A percentile compares a stretch with the other conserved stretches of the same genome.
These are phyloP conservation scores for Didymella sp. DNA, from an alignment of 2,329 filamentous ascomycete genomes.

Conservation along the genomic window DNA sequence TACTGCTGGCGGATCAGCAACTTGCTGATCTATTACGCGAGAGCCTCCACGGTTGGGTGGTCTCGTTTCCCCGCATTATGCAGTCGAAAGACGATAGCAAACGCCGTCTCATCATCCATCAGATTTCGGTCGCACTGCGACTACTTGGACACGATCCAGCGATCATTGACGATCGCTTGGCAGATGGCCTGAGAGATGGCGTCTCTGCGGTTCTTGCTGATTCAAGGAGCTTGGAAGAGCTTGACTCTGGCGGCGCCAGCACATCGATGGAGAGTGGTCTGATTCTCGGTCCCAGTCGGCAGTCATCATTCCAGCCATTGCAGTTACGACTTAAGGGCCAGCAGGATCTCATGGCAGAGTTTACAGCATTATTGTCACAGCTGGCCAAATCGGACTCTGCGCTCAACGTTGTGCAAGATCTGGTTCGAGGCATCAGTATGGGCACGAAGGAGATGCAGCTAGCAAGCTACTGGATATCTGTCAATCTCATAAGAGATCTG, in stretches of 20 bases:
- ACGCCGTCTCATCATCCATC: slow-evolving; percentile 74
- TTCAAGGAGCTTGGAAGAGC: slow-evolving; percentile 33
- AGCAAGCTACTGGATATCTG: slow-evolving; percentile 80
- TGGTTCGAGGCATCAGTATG: slow-evolving; percentile 69
- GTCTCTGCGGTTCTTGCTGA: slow-evolving; percentile 61
- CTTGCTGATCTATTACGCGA: slow-evolving; percentile 71
- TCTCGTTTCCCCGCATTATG: slow-evolving; percentile 80
- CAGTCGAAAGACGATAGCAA: slow-evolving; percentile 81
- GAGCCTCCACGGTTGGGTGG: slow-evolving; percentile 80
- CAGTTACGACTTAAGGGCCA: slow-evolving; percentile 68
- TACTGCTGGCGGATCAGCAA: slow-evolving; percentile 68
- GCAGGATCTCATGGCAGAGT: slow-evolving; percentile 65
- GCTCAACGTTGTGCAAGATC: slow-evolving; percentile 64
- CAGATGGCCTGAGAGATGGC: slow-evolving; percentile 75
- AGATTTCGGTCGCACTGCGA: slow-evolving; percentile 76
- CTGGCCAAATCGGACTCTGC: slow-evolving; percentile 56
- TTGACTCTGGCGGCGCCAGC: slow-evolving; percentile 20
- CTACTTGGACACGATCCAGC: slow-evolving; percentile 69
- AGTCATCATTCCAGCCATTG: slow-evolving; percentile 63
- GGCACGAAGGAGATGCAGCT: slow-evolving; percentile 66
- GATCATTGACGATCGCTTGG: slow-evolving; percentile 71
- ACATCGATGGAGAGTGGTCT: slow-evolving; percentile 25
- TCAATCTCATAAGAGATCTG: slow-evolving; percentile 71
- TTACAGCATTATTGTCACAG: slow-evolving; percentile 67
- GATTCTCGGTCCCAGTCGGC: slow-evolving; percentile 24